Base-by-base conservation (phyloP, 2,329 filamentous ascomycete species). In the Colletotrichum graminicola region DNA sequence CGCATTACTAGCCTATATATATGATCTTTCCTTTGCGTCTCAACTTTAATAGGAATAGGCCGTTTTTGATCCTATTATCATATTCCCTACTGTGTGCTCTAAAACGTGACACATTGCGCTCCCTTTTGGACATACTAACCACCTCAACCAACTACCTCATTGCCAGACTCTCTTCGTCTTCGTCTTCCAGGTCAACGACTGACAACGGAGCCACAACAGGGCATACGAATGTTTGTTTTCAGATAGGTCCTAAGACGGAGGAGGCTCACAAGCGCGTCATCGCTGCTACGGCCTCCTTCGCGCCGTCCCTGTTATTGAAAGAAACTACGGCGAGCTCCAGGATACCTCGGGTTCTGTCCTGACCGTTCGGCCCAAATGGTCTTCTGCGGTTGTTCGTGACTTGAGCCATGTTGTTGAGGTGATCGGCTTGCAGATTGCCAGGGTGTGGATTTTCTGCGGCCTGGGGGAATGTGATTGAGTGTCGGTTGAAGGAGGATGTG, bases 381-480 rank as follows among this genome's bases (percentile, higher is more conserved):
- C 6, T n/a, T 26, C 64, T 59, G 51, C 55, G 68, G n/a, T 62
- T n/a, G 8, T 67, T 6, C 29, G 54, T 11, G 52, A 62, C 7
- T 12, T 71, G 52, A 51, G 11, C 2, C 54, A 36, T 3, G 36
- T 71, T 16, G 57, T 62, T 11, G 57, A 62, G 6, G 45, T 45
- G n/a, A 52, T 64, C 54, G 68, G 68, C 21, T 21, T 67, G n/a
- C 54, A 59, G 29, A 59, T 71, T 63, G 26, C 21, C n/a, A 67
- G 63, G 29, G 64, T 62, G 14, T 67, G 64, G 68, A 62, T 67
- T 34, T 67, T 56, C 29, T 29, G 57, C 18, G 68, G 68, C 52
- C 23, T n/a, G 63, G 43, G 68, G 57, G 6, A 52, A 52, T 45
- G 64, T 71, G 14, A 71, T 71, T 34, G 68, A 67, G 51, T 71